Conservation (phyloP, 495 filamentous ascomycete species). For the Trichocladium uniseriatum region DNA sequence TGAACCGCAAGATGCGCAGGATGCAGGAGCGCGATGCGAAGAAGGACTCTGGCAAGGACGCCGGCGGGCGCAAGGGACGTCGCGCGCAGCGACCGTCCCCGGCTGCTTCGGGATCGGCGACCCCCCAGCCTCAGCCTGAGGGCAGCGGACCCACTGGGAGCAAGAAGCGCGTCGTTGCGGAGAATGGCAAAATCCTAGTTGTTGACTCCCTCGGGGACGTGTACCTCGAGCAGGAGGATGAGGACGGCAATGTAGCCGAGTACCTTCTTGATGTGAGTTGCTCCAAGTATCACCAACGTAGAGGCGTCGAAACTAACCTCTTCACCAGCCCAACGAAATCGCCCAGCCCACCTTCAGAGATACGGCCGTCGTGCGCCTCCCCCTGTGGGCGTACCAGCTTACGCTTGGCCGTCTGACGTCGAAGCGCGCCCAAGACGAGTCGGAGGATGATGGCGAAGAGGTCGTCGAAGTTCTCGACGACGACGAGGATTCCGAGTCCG, state of each 20-base stretch:
- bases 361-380: slow-evolving; percentile 61
- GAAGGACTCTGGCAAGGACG: slow-evolving; percentile 47
- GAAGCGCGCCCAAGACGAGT: slow-evolving; percentile 23
- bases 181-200: slow-evolving; percentile 91
- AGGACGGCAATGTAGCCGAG: slow-evolving; percentile 73
- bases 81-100: slow-evolving; percentile 15
- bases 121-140: slow-evolving; percentile 24
- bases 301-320: neutral
- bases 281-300: too few relatives aligned
- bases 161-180: slow-evolving; percentile 74
- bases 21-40: slow-evolving; percentile 73
- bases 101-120: slow-evolving; percentile 21
- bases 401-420: slow-evolving; percentile 47
- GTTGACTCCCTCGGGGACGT: slow-evolving; percentile 89
- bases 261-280: slow-evolving; percentile 69
- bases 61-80: slow-evolving; percentile 24
- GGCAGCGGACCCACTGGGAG: slow-evolving; percentile 48
- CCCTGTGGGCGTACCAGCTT: slow-evolving; percentile 52
- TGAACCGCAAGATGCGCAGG: slow-evolving; percentile 82
- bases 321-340: slow-evolving; percentile 50
- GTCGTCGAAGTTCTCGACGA: slow-evolving; percentile 24
- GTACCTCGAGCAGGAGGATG: slow-evolving; percentile 79
- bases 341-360: slow-evolving; percentile 55
- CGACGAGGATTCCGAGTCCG: slow-evolving; percentile 28
- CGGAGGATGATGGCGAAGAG: slow-evolving; percentile 28